A percentile compares a stretch with the other conserved stretches of the same genome.
Evolutionary conservation across 2,329 filamentous ascomycete genomes (phyloP).

Genomic region (Epichloe typhina): DNA sequence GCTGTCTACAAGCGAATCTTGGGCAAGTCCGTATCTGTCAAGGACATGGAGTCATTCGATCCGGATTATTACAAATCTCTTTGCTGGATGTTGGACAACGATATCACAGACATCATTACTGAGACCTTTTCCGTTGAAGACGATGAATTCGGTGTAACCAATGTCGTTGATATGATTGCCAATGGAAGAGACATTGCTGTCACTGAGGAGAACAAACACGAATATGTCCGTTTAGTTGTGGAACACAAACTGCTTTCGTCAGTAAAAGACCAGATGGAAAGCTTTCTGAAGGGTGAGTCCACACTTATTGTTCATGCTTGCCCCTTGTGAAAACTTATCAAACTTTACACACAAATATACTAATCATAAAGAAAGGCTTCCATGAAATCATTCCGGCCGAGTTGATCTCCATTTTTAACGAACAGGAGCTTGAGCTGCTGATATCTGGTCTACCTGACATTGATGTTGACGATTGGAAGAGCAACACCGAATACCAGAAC

Average conservation of each 20-base stretch:
- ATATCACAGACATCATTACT: conserved; percentile 94
- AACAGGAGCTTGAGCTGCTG: conserved; percentile 90
- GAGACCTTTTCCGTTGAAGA: conserved; percentile 93
- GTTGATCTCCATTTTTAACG: conserved; percentile 93
- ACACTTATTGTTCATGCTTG: neutral
- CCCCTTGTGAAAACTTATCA: neutral
- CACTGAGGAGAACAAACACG: conserved; percentile 96
- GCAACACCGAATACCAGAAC: conserved; percentile 97
- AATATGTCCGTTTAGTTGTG: conserved; percentile 88
- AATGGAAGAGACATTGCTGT: conserved; percentile 86
- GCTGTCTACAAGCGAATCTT: conserved; percentile 98
- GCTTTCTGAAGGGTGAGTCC: conserved; percentile 67
- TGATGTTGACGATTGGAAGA: conserved; percentile 97
- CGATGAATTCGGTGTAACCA: conserved; percentile 83
- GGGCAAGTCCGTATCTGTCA: conserved; percentile 87
- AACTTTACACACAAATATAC: neutral
- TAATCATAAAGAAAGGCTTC: conserved; percentile 49
- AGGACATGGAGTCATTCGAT: conserved; percentile 98
- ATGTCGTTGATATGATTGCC: conserved; percentile 73
- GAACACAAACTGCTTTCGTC: conserved; percentile 87
- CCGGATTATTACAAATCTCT: conserved; percentile 98
- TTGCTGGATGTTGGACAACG: conserved; percentile 96
- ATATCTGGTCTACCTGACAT: conserved; percentile 97
- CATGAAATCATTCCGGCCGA: conserved; percentile 95
- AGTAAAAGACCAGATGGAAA: conserved; percentile 85